phyloP scores from a whole-genome alignment of 2,329 filamentous ascomycete species.

The Seiridium cupressi region DNA sequence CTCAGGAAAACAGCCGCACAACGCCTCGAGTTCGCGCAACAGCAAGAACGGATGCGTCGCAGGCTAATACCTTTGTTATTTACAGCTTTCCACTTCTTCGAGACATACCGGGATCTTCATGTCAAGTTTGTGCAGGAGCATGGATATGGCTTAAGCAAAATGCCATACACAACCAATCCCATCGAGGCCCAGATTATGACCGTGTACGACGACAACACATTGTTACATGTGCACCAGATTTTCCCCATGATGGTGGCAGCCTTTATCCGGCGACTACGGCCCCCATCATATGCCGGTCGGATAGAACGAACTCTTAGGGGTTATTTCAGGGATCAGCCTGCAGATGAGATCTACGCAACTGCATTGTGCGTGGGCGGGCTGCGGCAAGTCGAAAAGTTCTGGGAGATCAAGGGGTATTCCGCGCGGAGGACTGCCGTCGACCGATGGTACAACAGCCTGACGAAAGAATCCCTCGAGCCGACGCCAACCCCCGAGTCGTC shows the following conservation, averaged over 20 bases:
- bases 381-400: constrained; percentile 61
- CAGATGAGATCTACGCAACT: constrained; percentile 61
- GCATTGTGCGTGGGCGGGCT: constrained; percentile 60
- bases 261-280: constrained; percentile 60
- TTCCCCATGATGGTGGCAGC: constrained; percentile 65
- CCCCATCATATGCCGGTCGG: constrained; percentile 63
- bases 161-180: constrained; percentile 60
- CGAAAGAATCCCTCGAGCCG: constrained; percentile 41
- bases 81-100: constrained; percentile 67
- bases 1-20: constrained; percentile 54
- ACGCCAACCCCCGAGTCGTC: constrained; percentile 34
- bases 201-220: constrained; percentile 63
- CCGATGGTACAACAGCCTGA: constrained; percentile 54
- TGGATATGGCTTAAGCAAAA: constrained; percentile 47
- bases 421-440: constrained; percentile 58
- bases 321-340: constrained; percentile 60
- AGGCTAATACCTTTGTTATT: constrained; percentile 63
- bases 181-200: constrained; percentile 61
- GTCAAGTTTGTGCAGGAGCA: constrained; percentile 54
- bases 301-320: constrained; percentile 62
- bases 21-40: constrained; percentile 56
- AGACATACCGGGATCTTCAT: constrained; percentile 60
- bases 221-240: constrained; percentile 62
- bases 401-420: constrained; percentile 68
- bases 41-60: constrained; percentile 63